phyloP scores from a whole-genome alignment of 148 eudicot species.

The Vaccinium corymbosum region DNA sequence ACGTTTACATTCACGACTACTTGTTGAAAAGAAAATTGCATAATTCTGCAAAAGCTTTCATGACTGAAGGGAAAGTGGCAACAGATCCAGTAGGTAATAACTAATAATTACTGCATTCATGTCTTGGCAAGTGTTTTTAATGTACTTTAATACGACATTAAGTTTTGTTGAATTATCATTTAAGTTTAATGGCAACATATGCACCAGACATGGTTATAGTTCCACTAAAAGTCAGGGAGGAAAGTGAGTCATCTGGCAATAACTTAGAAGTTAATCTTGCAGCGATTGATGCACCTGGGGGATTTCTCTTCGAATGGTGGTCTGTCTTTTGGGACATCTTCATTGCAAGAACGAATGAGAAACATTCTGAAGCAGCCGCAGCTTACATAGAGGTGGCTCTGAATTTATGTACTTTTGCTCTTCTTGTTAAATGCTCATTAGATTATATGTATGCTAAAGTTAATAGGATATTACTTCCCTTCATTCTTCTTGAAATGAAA shows the following conservation, averaged over 20 bases:
- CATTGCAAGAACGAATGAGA: conserved; percentile 94
- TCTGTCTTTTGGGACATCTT: conserved; percentile 99
- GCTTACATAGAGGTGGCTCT: conserved; percentile 85
- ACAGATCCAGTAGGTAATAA: conserved; percentile 94
- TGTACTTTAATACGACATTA: neutral
- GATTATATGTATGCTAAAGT: neutral
- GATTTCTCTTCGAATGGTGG: conserved; percentile 99
- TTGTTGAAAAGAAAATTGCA: conserved; percentile 85
- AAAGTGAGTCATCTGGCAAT: neutral
- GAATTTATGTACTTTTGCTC: neutral
- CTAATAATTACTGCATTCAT: conserved; percentile 28
- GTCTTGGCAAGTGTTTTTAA: neutral
- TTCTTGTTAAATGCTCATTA: neutral
- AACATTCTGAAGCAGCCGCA: conserved; percentile 96
- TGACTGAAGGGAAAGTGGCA: conserved; percentile 99
- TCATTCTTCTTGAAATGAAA: conserved; percentile 12
- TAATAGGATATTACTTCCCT: neutral
- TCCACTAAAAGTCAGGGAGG: neutral
- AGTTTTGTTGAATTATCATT: neutral
- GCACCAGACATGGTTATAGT: neutral
- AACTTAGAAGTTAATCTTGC: conserved; percentile 21
- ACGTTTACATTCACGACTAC: conserved; percentile 96
- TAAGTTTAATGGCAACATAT: neutral
- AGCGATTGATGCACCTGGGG: conserved; percentile 99
- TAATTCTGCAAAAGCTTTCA: conserved; percentile 93